Conservation (phyloP, 1,284 basidiomycete genomes). For the Gomphus bonarii region DNA sequence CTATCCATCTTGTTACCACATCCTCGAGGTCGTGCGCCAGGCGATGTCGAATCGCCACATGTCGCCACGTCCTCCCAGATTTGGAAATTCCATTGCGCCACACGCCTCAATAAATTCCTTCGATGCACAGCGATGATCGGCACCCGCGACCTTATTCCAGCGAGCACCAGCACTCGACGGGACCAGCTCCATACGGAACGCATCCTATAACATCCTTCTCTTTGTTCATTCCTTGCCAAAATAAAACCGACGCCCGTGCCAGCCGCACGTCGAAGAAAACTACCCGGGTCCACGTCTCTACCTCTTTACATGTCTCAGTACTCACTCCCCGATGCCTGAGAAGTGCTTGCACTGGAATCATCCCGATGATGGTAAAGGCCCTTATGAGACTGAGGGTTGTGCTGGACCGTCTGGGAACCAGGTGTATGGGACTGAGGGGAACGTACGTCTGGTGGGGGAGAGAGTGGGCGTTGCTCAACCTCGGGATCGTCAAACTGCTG, state of each 20-base stretch:
- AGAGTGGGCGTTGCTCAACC: constrained; percentile 2
- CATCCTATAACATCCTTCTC: neutral
- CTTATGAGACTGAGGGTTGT: neutral
- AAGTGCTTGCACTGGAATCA: constrained; percentile 5
- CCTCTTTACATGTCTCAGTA: neutral
- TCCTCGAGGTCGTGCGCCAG: neutral
- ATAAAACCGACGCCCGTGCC: neutral
- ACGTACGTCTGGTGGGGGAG: constrained; percentile 5
- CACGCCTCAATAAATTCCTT: neutral
- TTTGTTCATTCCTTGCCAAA: neutral
- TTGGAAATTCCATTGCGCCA: neutral
- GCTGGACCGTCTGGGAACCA: neutral
- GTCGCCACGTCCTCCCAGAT: neutral
- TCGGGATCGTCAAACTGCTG: neutral
- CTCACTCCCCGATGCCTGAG: constrained; percentile 9
- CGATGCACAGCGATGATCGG: neutral
- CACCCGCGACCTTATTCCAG: neutral
- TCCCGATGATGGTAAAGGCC: neutral
- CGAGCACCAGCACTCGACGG: neutral
- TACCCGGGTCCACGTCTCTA: neutral
- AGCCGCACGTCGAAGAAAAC: neutral
- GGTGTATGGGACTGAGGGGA: neutral
- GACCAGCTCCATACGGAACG: neutral
- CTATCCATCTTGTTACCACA: neutral
- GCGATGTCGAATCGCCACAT: neutral